Evolutionary conservation across 306 rosid species (phyloP).

Genomic region (Casuarina glauca): DNA sequence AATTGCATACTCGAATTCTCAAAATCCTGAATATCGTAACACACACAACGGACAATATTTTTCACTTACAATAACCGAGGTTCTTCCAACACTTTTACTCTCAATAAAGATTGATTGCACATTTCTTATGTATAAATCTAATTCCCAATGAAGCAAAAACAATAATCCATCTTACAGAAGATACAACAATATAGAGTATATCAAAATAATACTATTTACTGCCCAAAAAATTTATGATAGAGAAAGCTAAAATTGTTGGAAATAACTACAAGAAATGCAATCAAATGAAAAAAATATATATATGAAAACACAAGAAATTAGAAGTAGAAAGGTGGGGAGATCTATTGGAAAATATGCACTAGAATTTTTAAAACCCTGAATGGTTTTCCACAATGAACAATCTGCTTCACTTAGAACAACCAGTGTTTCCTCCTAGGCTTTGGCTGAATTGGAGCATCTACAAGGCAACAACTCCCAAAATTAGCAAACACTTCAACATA

Average conservation of each 20-base stretch:
- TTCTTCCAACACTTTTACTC: constrained; percentile 21
- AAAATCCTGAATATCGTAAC: constrained; percentile 1
- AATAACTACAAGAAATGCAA: too few species aligned
- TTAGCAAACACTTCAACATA: constrained; percentile 16
- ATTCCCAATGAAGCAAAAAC: background rate
- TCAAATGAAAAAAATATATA: background rate
- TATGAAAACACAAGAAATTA: background rate
- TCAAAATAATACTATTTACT: background rate
- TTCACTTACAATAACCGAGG: constrained; percentile 75
- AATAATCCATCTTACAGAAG: constrained; percentile 5
- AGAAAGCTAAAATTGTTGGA: too few species aligned
- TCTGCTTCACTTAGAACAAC: constrained; percentile 57
- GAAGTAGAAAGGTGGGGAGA: background rate
- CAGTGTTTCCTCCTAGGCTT: constrained; percentile 80
- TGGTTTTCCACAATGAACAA: constrained; percentile 17
- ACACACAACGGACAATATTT: constrained; percentile 14
- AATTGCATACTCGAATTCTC: constrained; percentile 13
- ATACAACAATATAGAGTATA: constrained; percentile 1
- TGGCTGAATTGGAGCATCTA: constrained; percentile 64
- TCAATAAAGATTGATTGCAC: background rate
- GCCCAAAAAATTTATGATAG: background rate
- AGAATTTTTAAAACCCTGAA: constrained; percentile 1
- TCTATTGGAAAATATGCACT: constrained; percentile 15
- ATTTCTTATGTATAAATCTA: background rate
- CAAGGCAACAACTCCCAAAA: constrained; percentile 26